Evolutionary conservation across 2,329 filamentous ascomycete genomes (phyloP).

Genomic region (Whalleya microplaca): DNA sequence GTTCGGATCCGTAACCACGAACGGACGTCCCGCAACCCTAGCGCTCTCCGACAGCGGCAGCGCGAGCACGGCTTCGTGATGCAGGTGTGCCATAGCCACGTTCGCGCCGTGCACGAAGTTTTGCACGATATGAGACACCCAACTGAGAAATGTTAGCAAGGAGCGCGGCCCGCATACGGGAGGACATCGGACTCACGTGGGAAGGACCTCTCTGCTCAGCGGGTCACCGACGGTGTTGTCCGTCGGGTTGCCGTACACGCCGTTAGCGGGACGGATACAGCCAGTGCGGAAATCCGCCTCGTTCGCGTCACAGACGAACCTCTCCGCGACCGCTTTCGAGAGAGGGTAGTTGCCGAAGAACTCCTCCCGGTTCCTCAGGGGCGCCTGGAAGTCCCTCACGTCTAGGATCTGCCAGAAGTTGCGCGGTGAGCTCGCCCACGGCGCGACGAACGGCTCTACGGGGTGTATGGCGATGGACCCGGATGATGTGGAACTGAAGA

Average conservation of each 20-base stretch:
- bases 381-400: conserved; percentile 47
- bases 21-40: conserved; percentile 44
- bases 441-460: conserved; percentile 37
- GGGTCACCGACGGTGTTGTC: conserved; percentile 51
- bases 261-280: conserved; percentile 55
- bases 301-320: conserved; percentile 48
- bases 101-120: conserved; percentile 48
- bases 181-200: conserved; percentile 44
- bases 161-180: no score
- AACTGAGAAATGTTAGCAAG: conserved; percentile 31
- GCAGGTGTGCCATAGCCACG: conserved; percentile 45
- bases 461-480: conserved; percentile 46
- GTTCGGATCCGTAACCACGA: conserved; percentile 47
- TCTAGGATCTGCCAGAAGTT: conserved; percentile 50
- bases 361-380: conserved; percentile 43
- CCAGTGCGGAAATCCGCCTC: conserved; percentile 49
- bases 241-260: conserved; percentile 55
- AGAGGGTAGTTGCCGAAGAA: conserved; percentile 57
- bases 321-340: conserved; percentile 56
- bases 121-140: conserved; percentile 44
- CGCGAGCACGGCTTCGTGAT: conserved; percentile 45
- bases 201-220: conserved; percentile 41
- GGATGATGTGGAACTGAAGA: conserved; percentile 59
- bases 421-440: conserved; percentile 46
- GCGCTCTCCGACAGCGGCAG: conserved; percentile 25